Evolutionary conservation across 345 rosid species (phyloP).

Genomic region (Arabidopsis arenosa): DNA sequence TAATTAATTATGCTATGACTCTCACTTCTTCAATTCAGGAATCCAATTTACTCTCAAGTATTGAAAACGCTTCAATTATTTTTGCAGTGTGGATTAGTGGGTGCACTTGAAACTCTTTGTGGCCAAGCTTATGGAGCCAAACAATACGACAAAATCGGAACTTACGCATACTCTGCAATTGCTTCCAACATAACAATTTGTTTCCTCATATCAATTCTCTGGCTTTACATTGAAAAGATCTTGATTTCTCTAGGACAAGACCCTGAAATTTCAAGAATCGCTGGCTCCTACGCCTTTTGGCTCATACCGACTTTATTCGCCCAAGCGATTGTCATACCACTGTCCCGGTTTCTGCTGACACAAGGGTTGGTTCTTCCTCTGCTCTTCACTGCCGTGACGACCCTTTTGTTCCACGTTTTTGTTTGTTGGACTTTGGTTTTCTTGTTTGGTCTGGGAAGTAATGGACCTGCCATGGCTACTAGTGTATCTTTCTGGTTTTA

Average conservation of each 20-base stretch:
- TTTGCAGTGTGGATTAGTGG: conserved; percentile 34
- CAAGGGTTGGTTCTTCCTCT: conserved; percentile 42
- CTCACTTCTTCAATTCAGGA: conserved; percentile 15
- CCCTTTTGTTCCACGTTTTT: conserved; percentile 36
- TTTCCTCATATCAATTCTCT: conserved; percentile 36
- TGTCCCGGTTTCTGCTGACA: conserved; percentile 29
- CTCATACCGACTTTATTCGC: conserved; percentile 41
- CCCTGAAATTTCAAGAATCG: conserved; percentile 39
- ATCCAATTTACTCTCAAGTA: neutral
- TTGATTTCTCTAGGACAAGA: conserved; percentile 41
- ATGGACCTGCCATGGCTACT: conserved; percentile 55
- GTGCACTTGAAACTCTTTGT: conserved; percentile 45
- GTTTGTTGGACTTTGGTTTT: conserved; percentile 36
- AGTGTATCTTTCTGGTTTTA: conserved; percentile 58
- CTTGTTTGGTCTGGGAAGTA: conserved; percentile 38
- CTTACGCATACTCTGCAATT: conserved; percentile 36
- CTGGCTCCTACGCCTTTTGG: conserved; percentile 39
- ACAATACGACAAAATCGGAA: conserved; percentile 34
- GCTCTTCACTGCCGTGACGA: conserved; percentile 16
- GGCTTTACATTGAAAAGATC: conserved; percentile 37
- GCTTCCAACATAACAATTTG: conserved; percentile 34
- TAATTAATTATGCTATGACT: conserved; percentile 1
- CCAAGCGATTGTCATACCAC: conserved; percentile 35
- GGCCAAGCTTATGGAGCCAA: conserved; percentile 48
- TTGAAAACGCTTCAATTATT: neutral